Conservation (phyloP, 1,284 basidiomycete species). For the Melampsora medusae region DNA sequence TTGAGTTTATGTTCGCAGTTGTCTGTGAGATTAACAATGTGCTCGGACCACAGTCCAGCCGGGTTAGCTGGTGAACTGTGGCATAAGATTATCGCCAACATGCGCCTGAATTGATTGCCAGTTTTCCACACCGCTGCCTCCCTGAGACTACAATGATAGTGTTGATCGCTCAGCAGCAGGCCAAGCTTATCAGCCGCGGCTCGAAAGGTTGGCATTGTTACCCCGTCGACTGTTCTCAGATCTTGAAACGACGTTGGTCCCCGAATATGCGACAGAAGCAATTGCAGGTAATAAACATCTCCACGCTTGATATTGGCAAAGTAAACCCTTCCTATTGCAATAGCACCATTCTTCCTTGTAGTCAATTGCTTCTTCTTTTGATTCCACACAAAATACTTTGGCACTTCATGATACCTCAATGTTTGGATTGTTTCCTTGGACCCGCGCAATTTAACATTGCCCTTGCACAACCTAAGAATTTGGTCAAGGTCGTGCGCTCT, state of each 20-base stretch:
- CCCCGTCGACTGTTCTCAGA: not conserved
- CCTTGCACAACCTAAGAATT: not conserved
- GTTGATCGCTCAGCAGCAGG: not conserved
- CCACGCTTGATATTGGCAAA: slow-evolving; percentile 4
- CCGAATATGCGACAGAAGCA: not conserved
- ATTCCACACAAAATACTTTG: slow-evolving; percentile 1
- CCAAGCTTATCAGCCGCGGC: not conserved
- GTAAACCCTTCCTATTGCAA: not conserved
- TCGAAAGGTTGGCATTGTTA: not conserved
- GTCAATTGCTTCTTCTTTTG: not conserved
- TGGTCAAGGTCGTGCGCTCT: not conserved
- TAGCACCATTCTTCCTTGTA: not conserved
- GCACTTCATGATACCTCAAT: not conserved
- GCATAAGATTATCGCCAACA: not conserved
- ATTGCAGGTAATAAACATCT: not conserved
- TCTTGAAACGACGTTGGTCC: not conserved
- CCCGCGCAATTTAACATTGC: not conserved
- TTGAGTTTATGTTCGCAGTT: too few relatives aligned
- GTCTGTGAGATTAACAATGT: too few relatives aligned
- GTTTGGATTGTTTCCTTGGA: not conserved
- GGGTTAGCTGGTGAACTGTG: not conserved
- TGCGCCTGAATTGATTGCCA: too few relatives aligned
- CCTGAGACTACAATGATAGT: not conserved
- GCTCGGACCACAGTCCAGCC: not conserved
- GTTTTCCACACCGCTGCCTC: not conserved